Evolutionary conservation across 441 rosid genomes (phyloP).

Genomic region (Omphalea diandra): DNA sequence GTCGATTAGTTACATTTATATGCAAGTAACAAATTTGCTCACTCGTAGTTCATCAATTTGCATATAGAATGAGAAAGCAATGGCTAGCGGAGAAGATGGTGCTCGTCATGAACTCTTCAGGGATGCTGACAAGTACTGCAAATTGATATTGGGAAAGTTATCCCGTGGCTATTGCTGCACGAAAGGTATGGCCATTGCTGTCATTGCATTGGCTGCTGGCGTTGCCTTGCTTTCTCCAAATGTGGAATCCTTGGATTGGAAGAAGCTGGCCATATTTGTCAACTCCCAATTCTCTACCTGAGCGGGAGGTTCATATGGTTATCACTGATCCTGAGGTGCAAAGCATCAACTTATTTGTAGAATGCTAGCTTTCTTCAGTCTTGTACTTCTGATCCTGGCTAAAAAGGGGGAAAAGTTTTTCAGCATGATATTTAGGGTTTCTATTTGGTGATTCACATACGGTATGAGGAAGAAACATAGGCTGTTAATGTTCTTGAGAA

Average conservation of each 20-base stretch:
- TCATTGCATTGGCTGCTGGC: constrained; percentile 44
- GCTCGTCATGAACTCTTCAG: constrained; percentile 35
- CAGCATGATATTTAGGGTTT: constrained; percentile 17
- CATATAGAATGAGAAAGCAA: constrained; percentile 67
- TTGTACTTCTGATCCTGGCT: constrained; percentile 26
- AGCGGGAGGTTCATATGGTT: neutral
- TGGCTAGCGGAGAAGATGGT: constrained; percentile 39
- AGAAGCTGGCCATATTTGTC: constrained; percentile 34
- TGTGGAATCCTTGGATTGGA: constrained; percentile 41
- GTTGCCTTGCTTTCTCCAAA: constrained; percentile 45
- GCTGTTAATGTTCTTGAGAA: neutral
- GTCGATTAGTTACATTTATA: neutral
- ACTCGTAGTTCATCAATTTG: neutral
- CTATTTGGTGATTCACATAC: constrained; percentile 11
- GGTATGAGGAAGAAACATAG: constrained; percentile 6
- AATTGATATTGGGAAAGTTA: constrained; percentile 42
- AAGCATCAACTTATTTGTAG: constrained; percentile 29
- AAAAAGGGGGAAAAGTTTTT: constrained; percentile 7
- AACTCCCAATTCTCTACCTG: constrained; percentile 27
- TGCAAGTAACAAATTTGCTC: neutral
- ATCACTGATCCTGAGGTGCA: constrained; percentile 22
- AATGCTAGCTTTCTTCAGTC: constrained; percentile 24
- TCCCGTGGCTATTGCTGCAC: constrained; percentile 50
- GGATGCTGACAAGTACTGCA: constrained; percentile 74
- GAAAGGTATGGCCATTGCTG: constrained; percentile 40